phyloP scores from a whole-genome alignment of 1,139 yeast genomes.

The Yamadazyma trypodendri region DNA sequence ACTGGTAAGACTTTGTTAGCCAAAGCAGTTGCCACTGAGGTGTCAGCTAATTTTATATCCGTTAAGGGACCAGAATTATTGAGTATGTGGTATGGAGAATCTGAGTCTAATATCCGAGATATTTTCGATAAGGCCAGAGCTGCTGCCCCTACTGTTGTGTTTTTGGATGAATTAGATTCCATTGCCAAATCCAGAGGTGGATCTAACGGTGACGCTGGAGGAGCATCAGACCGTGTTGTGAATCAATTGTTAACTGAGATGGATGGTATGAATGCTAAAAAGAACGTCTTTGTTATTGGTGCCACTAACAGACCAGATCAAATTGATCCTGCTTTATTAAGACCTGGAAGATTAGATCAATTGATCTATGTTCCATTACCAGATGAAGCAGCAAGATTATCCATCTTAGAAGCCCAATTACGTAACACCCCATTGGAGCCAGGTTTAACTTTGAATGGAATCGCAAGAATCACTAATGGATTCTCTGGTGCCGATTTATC shows the following conservation, averaged over 20 bases:
- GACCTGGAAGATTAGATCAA: constrained; percentile 99
- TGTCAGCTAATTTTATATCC: constrained; percentile 92
- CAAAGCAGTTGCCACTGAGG: constrained; percentile 98
- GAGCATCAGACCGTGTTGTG: constrained; percentile 97
- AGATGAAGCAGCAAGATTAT: constrained; percentile 88
- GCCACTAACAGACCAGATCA: constrained; percentile 99
- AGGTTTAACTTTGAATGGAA: constrained; percentile 82
- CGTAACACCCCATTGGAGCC: constrained; percentile 99
- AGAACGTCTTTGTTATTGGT: constrained; percentile 97
- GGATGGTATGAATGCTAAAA: constrained; percentile 99
- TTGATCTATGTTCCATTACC: constrained; percentile 98
- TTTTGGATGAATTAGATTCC: constrained; percentile 95
- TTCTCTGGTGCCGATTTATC: constrained; percentile 99
- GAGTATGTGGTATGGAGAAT: constrained; percentile 99
- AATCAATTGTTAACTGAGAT: constrained; percentile 97
- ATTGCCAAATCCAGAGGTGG: constrained; percentile 98
- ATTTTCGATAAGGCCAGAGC: constrained; percentile 98
- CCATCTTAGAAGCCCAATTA: constrained; percentile 92
- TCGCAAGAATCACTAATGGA: constrained; percentile 91
- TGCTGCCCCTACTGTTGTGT: constrained; percentile 97
- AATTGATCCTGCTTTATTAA: constrained; percentile 95
- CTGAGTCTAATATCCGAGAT: constrained; percentile 95
- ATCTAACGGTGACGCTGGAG: constrained; percentile 86
- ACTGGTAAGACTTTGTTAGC: constrained; percentile 98
- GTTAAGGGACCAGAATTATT: constrained; percentile 97